Conservation (phyloP, 2,329 filamentous ascomycete genomes). For the Zymoseptoria tritici region DNA sequence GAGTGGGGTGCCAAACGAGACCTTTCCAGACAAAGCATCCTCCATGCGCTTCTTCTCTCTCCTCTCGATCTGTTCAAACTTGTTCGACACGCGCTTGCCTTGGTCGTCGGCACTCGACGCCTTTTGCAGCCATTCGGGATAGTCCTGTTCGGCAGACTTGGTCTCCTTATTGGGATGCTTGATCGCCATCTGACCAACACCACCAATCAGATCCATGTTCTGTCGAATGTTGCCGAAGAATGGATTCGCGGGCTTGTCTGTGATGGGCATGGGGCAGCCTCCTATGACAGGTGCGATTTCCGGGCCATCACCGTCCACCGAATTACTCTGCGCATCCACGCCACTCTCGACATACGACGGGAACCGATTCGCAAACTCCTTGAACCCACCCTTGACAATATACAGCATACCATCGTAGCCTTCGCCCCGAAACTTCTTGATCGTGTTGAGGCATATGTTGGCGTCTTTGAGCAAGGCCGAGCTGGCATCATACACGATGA, state of each 20-base stretch:
- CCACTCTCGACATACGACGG: conserved; percentile 55
- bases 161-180: conserved; percentile 51
- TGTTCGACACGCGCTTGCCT: conserved; percentile 72
- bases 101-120: conserved; percentile 61
- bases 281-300: conserved; percentile 73
- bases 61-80: conserved; percentile 76
- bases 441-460: conserved; percentile 69
- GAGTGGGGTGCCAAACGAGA: conserved; percentile 46
- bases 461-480: conserved; percentile 77
- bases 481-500: conserved; percentile 79
- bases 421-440: conserved; percentile 86
- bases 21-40: conserved; percentile 59
- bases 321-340: conserved; percentile 10
- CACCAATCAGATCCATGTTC: conserved; percentile 89
- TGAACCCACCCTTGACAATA: conserved; percentile 77
- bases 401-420: conserved; percentile 67
- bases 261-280: conserved; percentile 71
- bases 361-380: conserved; percentile 60
- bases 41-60: conserved; percentile 90
- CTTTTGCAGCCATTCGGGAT: conserved; percentile 71
- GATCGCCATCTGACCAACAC: conserved; percentile 71
- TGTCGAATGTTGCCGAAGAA: conserved; percentile 96
- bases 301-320: conserved; percentile 45
- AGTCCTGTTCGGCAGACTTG: conserved; percentile 39
- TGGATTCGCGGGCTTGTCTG: conserved; percentile 65